Conservation (phyloP, 192 early-diverging fungal genomes). For the Geosiphon pyriformis region DNA sequence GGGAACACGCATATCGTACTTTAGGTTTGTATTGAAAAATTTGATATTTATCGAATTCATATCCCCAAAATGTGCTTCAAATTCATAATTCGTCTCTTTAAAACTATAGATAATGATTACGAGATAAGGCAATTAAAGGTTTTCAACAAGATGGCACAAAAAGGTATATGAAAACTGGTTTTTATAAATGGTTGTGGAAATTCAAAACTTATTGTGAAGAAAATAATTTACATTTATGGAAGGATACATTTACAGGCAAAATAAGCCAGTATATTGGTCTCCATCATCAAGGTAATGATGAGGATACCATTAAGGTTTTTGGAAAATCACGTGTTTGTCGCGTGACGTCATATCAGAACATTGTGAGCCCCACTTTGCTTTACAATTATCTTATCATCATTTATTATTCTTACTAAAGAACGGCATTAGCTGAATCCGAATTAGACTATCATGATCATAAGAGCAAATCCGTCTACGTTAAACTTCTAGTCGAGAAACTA, state of each 20-base stretch:
- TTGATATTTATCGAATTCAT: not conserved
- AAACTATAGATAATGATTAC: slow-evolving; percentile 55
- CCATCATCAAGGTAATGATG: slow-evolving; percentile 59
- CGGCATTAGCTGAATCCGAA: slow-evolving; percentile 76
- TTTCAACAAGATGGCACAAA: slow-evolving; percentile 67
- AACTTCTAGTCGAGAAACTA: slow-evolving; percentile 44
- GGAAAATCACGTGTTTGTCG: not conserved
- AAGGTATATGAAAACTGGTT: slow-evolving; percentile 30
- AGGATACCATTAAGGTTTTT: not conserved
- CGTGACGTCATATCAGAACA: not conserved
- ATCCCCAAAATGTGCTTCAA: not conserved
- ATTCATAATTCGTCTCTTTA: not conserved
- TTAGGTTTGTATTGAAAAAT: slow-evolving; percentile 27
- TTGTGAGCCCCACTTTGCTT: too few species aligned
- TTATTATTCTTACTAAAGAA: slow-evolving; percentile 28
- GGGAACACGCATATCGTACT: slow-evolving; percentile 64
- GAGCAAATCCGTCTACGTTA: slow-evolving; percentile 68
- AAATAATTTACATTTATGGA: not conserved
- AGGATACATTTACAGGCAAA: slow-evolving; percentile 69
- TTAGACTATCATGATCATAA: slow-evolving; percentile 73
- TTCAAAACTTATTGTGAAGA: not conserved
- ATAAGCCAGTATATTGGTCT: slow-evolving; percentile 81
- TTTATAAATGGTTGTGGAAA: not conserved
- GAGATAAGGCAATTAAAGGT: slow-evolving; percentile 67
- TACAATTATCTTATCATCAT: too few species aligned